A percentile compares a stretch with the other conserved stretches of the same genome.
Evolutionary conservation across 305 asterid genomes (phyloP).

Genomic region (Fraxinus nigra): DNA sequence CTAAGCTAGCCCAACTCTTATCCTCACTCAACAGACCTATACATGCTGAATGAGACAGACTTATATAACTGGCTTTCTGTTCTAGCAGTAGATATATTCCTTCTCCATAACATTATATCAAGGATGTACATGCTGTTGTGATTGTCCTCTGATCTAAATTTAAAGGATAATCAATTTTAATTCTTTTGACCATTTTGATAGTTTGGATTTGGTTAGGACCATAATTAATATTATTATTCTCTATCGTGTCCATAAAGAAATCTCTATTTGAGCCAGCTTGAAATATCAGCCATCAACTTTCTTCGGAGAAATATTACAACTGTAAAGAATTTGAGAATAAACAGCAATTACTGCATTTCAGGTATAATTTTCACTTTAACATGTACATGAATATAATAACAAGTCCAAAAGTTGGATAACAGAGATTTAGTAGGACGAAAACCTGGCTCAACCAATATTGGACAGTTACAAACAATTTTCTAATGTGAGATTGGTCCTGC

Average conservation of each 20-base stretch:
- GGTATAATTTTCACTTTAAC: neutral
- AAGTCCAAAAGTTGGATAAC: neutral
- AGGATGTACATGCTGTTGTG: neutral
- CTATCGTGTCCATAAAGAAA: neutral
- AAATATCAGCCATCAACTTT: neutral
- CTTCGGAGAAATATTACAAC: neutral
- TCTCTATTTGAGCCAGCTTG: neutral
- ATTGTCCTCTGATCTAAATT: neutral
- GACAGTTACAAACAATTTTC: neutral
- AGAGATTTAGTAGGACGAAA: neutral
- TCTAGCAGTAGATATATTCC: neutral
- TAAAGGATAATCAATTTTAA: neutral
- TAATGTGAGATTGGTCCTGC: neutral
- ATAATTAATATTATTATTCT: neutral
- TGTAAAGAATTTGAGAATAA: neutral
- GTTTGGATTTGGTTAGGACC: neutral
- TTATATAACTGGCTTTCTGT: neutral
- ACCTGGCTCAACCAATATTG: neutral
- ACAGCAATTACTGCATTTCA: neutral
- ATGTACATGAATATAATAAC: neutral
- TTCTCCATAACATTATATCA: neutral
- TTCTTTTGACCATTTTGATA: neutral
- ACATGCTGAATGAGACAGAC: neutral
- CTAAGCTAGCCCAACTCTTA: neutral
- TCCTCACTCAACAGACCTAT: neutral